These are phyloP conservation scores for Pneumocystis murina DNA, from an alignment of 1,139 yeast genomes.

Conservation along the genomic window DNA sequence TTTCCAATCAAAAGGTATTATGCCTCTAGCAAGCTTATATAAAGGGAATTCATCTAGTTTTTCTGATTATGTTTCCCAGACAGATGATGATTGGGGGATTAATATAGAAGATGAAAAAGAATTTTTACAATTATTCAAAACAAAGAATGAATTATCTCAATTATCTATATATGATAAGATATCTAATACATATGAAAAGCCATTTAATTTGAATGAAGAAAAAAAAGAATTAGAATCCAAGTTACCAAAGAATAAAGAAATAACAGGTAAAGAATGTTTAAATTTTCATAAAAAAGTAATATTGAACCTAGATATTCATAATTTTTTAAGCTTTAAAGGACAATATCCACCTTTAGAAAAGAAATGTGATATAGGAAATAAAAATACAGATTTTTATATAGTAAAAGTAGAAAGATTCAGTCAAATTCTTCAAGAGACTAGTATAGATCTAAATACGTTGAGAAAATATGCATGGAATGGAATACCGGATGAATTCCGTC, in stretches of 20 bases:
- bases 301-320: neutral
- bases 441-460: conserved; percentile 51
- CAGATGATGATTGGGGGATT: neutral
- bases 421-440: conserved; percentile 42
- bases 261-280: neutral
- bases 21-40: neutral
- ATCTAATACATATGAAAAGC: neutral
- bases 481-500: conserved; percentile 65
- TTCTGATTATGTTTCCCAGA: neutral
- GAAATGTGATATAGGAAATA: conserved; percentile 29
- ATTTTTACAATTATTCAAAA: neutral
- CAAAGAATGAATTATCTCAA: neutral
- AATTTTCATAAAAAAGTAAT: neutral
- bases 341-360: neutral
- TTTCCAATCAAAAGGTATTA: neutral
- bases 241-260: neutral
- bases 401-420: conserved; percentile 56
- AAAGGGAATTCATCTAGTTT: neutral
- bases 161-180: neutral
- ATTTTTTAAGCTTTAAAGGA: neutral
- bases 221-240: neutral
- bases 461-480: conserved; percentile 88
- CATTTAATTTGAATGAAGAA: neutral
- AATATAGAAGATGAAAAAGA: neutral
- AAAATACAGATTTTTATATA: conserved; percentile 42